Evolutionary conservation across 257 asterid genomes (phyloP), one percentile per base, ranked within the genome.

Genomic region (Gardenia jasminoides): DNA sequence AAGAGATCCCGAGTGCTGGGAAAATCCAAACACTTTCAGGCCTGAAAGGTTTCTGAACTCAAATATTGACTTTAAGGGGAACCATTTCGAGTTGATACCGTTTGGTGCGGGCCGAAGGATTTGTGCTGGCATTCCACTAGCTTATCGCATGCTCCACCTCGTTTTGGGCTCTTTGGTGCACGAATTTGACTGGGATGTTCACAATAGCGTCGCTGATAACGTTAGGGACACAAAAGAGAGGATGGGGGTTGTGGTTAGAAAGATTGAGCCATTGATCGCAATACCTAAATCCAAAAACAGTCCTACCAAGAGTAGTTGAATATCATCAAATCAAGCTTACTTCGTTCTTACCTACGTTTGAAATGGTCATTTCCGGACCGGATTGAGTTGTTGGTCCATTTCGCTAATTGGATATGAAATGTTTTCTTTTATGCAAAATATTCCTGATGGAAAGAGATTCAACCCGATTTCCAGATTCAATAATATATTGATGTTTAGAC

Each of bases 91-190:
- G 85, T 72, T 85, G 46, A 77, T 90, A 26, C 92, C 95, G 3
- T 92, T 90, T 31, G 97, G 95, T 0, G 90, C 95, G 0, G 90
- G 95, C 0, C 75, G 92, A 62, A 84, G 97, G 80, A 81, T 85
- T 43, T 92, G 93, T 44, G 91, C 83, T 0, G 92, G 90, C 19
- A 83, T 92, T 62, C 79, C 91, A 0, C 77, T 90, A 62, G 93
- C 87, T 17, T 84, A 87, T 33, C 83, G 89, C 36, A 90, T 91
- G 97, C 78, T 87, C 72, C 91, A 87, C 76, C 84, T 87, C 30
- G 84, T 88, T 17, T 50, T 90, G 39, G 97, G 87, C 0, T 86
- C 97, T 7, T 62, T 91, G 84, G 76, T 90, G n/a, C 92, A 82
- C 36, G 81, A 84, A 62, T 90, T 90, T 72, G 88, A 84, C 0